Conservation (phyloP, 75 land plant species). For the Cryptomeria japonica region DNA sequence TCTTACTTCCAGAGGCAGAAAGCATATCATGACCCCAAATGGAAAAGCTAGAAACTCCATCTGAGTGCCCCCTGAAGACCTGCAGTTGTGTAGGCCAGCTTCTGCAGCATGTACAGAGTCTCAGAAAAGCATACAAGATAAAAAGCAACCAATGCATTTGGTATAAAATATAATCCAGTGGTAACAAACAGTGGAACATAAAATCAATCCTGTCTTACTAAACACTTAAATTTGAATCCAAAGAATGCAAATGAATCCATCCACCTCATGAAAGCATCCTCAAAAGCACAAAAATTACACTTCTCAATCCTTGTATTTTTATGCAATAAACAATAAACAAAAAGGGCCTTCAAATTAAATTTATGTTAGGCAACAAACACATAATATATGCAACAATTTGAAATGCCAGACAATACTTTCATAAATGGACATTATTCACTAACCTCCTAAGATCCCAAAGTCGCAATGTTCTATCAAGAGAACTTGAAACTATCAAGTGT, state of each 20-base stretch:
- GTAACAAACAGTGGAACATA: neutral
- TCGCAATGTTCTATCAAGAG: constrained; percentile 71
- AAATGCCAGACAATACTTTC: neutral
- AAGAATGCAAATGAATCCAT: neutral
- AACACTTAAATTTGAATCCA: neutral
- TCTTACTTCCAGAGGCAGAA: constrained; percentile 78
- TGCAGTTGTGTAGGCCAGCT: constrained; percentile 35
- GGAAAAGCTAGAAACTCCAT: constrained; percentile 73
- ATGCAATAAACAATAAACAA: neutral
- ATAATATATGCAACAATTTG: neutral
- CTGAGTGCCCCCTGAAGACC: constrained; percentile 71
- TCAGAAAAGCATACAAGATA: neutral
- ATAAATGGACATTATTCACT: neutral
- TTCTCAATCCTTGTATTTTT: neutral
- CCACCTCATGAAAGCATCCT: neutral
- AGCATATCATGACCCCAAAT: constrained; percentile 82
- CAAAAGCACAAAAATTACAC: neutral
- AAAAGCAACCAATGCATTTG: neutral
- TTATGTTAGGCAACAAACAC: neutral
- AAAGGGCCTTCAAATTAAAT: neutral
- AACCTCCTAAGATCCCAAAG: constrained; percentile 92
- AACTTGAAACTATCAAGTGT: constrained; percentile 83
- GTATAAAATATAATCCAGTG: neutral
- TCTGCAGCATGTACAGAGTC: constrained; percentile 34
- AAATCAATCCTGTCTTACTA: neutral